These are phyloP conservation scores for Glebionis coronaria DNA, from an alignment of 129 eudicot species.

Conservation along the genomic window DNA sequence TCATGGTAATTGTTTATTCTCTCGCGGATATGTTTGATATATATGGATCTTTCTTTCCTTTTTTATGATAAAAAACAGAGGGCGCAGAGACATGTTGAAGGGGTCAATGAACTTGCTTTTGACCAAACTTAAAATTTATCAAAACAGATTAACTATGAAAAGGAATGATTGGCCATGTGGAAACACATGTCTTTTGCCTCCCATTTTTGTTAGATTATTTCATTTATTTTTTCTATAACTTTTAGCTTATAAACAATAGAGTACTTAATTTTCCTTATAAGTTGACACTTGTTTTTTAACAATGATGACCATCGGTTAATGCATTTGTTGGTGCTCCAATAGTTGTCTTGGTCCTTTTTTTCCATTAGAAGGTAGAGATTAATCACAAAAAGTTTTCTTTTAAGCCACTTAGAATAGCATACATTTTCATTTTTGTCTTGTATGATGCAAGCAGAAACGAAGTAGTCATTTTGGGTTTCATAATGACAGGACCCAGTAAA, in stretches of 20 bases:
- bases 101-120: conserved; percentile 6
- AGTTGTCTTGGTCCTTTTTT: no score
- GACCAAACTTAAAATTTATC: conserved; percentile 13
- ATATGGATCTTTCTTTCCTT: background rate
- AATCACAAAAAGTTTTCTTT: no score
- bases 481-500: no score
- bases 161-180: conserved; percentile 23
- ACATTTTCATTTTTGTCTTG: no score
- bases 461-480: no score
- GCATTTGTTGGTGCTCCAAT: no score
- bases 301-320: no score
- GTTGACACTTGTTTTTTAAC: background rate
- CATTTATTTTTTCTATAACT: background rate
- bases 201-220: conserved; percentile 18
- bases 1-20: conserved; percentile 54
- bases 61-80: conserved; percentile 1
- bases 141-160: conserved; percentile 8
- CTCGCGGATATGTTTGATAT: background rate
- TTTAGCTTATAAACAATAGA: conserved; percentile 3
- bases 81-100: conserved; percentile 12
- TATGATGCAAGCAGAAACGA: no score
- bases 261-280: background rate
- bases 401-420: no score
- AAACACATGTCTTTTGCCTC: conserved; percentile 23
- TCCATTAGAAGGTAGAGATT: no score